Evolutionary conservation across 352 stramenopile species (phyloP).

Genomic region (Globisporangium rhizosaccharum): DNA sequence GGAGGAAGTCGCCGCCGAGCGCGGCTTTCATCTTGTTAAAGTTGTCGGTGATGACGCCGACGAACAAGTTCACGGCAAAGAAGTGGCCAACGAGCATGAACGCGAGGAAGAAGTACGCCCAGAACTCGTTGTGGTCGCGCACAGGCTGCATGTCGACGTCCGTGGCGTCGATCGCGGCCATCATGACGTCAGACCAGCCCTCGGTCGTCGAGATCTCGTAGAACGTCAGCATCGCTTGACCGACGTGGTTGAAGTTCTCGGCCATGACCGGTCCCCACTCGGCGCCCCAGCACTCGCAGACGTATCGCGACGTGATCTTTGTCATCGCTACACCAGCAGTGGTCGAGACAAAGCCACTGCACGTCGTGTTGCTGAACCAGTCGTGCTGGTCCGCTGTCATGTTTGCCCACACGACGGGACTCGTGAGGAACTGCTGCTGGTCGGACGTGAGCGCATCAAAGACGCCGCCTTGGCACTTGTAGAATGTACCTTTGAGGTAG

Average conservation of each 20-base stretch:
- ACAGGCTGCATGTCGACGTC: conserved; percentile 91
- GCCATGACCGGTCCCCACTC: conserved; percentile 42
- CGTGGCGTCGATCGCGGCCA: conserved; percentile 81
- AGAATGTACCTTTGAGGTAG: conserved; percentile 91
- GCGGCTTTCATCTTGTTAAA: conserved; percentile 90
- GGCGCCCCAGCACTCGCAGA: conserved; percentile 61
- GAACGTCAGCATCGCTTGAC: conserved; percentile 70
- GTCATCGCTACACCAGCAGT: conserved; percentile 1
- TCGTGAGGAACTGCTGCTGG: conserved; percentile 42
- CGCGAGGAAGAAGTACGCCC: conserved; percentile 83
- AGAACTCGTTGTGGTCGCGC: conserved; percentile 71
- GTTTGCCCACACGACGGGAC: conserved; percentile 29
- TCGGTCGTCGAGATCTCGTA: conserved; percentile 94
- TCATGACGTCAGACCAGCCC: conserved; percentile 91
- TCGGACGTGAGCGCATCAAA: conserved; percentile 36
- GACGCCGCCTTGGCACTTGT: conserved; percentile 63
- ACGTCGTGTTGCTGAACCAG: conserved; percentile 53
- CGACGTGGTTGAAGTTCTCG: conserved; percentile 87
- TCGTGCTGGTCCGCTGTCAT: conserved; percentile 25
- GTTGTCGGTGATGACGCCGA: conserved; percentile 93
- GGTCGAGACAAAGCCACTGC: conserved; percentile 21
- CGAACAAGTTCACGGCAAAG: conserved; percentile 93
- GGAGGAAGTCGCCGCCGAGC: conserved; percentile 64
- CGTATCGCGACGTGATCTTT: conserved; percentile 55
- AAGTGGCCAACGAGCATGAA: conserved; percentile 93